Percentiles rank a stretch among this genome's conserved stretches.
These are phyloP conservation scores for Adenanthera pavonina DNA, from an alignment of 306 rosid species.

Conservation along the genomic window DNA sequence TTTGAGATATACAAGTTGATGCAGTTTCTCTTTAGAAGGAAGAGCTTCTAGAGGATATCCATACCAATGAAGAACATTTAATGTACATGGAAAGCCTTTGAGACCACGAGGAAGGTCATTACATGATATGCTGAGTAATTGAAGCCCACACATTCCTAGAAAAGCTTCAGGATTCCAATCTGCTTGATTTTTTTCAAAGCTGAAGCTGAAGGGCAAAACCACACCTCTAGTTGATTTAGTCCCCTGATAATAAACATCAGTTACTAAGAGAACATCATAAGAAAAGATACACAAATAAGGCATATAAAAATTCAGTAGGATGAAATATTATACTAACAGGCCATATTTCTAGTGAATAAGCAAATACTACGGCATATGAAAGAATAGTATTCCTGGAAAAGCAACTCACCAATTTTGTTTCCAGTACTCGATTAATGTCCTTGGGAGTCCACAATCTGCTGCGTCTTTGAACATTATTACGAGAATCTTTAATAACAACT, in stretches of 20 bases:
- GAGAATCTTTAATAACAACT: conserved; percentile 36
- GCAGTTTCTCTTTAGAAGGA: not conserved
- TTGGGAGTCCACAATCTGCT: conserved; percentile 45
- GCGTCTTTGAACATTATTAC: not conserved
- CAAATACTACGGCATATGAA: not conserved
- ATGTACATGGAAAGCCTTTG: not conserved
- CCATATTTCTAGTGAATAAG: too few relatives aligned
- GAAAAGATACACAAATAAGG: not conserved
- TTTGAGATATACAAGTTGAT: not conserved
- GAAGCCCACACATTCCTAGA: conserved; percentile 25
- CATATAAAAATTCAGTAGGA: too few relatives aligned
- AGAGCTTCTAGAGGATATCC: not conserved
- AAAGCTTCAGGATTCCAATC: not conserved
- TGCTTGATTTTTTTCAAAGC: not conserved
- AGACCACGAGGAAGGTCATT: not conserved
- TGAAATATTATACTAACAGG: too few relatives aligned
- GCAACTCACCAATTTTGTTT: conserved; percentile 7
- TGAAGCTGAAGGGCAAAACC: not conserved
- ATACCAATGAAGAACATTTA: not conserved
- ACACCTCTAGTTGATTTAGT: conserved; percentile 14
- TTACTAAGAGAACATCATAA: not conserved
- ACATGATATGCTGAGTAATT: conserved; percentile 23
- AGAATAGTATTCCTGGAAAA: not conserved
- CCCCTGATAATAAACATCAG: conserved; percentile 1
- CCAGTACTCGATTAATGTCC: conserved; percentile 34